Percentiles rank a stretch among this genome's conserved stretches.
These are phyloP conservation scores for Zymoseptoria brevis DNA, from an alignment of 2,329 filamentous ascomycete genomes.

Conservation along the genomic window DNA sequence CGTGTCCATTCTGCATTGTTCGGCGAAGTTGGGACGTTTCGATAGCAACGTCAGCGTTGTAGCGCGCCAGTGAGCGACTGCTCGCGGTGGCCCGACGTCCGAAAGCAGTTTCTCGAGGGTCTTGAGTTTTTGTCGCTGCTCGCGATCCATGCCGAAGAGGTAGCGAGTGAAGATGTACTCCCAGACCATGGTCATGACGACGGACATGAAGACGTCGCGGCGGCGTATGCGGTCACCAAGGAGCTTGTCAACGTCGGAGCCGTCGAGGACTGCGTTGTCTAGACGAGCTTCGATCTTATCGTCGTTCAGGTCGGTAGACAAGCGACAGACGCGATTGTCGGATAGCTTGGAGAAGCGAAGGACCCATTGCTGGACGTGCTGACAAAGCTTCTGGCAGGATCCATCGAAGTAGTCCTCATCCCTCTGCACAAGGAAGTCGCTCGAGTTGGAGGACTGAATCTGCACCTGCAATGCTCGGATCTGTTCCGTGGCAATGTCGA, in stretches of 20 bases:
- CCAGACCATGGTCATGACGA: conserved; percentile 99
- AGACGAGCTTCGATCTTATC: conserved; percentile 91
- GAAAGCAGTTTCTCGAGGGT: conserved; percentile 82
- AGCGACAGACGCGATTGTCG: conserved; percentile 77
- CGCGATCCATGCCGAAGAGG: conserved; percentile 95
- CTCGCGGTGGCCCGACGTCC: conserved; percentile 77
- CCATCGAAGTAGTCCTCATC: conserved; percentile 95
- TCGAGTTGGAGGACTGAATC: conserved; percentile 48
- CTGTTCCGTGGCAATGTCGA: conserved; percentile 61
- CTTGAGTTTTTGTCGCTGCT: conserved; percentile 96
- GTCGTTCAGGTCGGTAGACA: conserved; percentile 76
- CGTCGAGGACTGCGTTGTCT: conserved; percentile 89
- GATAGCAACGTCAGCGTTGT: conserved; percentile 86
- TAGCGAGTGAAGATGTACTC: conserved; percentile 98
- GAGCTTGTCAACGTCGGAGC: conserved; percentile 82
- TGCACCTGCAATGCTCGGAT: conserved; percentile 53
- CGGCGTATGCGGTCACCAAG: conserved; percentile 80
- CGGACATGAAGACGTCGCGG: conserved; percentile 94
- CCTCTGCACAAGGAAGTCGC: conserved; percentile 68
- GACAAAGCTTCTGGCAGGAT: conserved; percentile 88
- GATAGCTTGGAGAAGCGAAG: conserved; percentile 96
- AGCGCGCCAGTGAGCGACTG: conserved; percentile 96
- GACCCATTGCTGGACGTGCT: conserved; percentile 96
- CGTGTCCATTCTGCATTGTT: conserved; percentile 80
- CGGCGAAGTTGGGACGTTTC: conserved; percentile 67